phyloP scores from a whole-genome alignment of 306 rosid genomes.

The Comarum palustre region DNA sequence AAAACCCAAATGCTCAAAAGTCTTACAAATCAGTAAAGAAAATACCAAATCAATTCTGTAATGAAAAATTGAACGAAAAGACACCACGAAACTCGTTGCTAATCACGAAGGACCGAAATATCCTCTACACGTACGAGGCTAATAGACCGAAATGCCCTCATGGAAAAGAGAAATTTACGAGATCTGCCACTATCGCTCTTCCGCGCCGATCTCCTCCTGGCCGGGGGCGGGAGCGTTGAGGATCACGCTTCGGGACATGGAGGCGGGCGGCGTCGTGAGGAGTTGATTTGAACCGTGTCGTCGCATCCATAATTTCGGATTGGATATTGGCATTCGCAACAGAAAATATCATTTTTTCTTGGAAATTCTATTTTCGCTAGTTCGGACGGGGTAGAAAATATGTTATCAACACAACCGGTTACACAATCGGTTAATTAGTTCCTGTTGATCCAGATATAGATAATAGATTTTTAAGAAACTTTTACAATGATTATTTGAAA shows the following conservation, averaged over 20 bases:
- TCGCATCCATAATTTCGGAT: not conserved
- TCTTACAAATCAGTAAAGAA: not conserved
- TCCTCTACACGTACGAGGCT: not conserved
- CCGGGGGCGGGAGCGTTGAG: not conserved
- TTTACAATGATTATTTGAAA: no score
- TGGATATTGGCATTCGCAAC: not conserved
- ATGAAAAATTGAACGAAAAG: not conserved
- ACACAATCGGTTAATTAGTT: no score
- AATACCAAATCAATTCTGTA: not conserved
- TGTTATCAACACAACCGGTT: no score
- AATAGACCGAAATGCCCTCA: not conserved
- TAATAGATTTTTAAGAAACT: no score
- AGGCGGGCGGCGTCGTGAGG: no score
- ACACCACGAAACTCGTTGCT: not conserved
- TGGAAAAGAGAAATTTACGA: not conserved
- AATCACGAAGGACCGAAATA: not conserved
- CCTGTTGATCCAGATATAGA: no score
- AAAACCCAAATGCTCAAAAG: not conserved
- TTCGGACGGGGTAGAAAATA: no score
- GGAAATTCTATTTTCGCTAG: no score
- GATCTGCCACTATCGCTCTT: slow-evolving; percentile 6
- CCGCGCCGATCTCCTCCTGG: not conserved
- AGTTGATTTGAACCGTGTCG: slow-evolving; percentile 37
- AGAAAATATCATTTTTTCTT: not conserved
- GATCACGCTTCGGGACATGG: not conserved